Percentiles rank a stretch among this genome's conserved stretches.
Evolutionary conservation across 495 filamentous ascomycete species (phyloP).

Genomic region (Pyrenula aspistea): DNA sequence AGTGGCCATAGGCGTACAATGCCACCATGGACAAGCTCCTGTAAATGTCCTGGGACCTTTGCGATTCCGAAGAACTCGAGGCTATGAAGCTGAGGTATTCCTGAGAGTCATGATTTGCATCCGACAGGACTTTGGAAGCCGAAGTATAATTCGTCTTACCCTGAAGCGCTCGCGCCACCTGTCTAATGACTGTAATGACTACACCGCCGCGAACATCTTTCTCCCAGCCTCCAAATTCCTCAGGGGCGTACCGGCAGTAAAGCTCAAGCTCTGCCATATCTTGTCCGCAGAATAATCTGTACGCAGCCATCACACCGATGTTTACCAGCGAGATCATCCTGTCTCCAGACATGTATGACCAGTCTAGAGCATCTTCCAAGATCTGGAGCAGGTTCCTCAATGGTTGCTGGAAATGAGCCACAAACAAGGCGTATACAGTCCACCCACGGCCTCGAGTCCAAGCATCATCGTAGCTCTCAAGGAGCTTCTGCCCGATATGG

Average conservation of each 20-base stretch:
- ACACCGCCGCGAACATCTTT: constrained; percentile 70
- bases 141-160: constrained; percentile 59
- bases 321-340: constrained; percentile 63
- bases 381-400: constrained; percentile 45
- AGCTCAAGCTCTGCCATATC: constrained; percentile 64
- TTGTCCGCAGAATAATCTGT: constrained; percentile 61
- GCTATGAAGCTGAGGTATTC: constrained; percentile 50
- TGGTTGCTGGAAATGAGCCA: constrained; percentile 59
- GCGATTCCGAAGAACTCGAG: constrained; percentile 35
- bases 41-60: constrained; percentile 58
- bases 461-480: constrained; percentile 53
- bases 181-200: constrained; percentile 55
- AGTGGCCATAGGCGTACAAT: constrained; percentile 65
- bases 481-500: constrained; percentile 48
- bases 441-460: constrained; percentile 60
- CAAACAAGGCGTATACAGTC: constrained; percentile 60
- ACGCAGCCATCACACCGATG: constrained; percentile 57
- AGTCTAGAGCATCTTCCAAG: constrained; percentile 58
- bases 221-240: constrained; percentile 65
- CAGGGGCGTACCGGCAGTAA: constrained; percentile 58
- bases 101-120: constrained; percentile 52
- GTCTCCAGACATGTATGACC: constrained; percentile 60
- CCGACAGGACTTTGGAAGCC: constrained; percentile 52
- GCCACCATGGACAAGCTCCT: constrained; percentile 58
- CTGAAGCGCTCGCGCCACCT: constrained; percentile 68